Base-by-base conservation (phyloP, 768 basidiomycete genomes). In the Serendipita sp. region DNA sequence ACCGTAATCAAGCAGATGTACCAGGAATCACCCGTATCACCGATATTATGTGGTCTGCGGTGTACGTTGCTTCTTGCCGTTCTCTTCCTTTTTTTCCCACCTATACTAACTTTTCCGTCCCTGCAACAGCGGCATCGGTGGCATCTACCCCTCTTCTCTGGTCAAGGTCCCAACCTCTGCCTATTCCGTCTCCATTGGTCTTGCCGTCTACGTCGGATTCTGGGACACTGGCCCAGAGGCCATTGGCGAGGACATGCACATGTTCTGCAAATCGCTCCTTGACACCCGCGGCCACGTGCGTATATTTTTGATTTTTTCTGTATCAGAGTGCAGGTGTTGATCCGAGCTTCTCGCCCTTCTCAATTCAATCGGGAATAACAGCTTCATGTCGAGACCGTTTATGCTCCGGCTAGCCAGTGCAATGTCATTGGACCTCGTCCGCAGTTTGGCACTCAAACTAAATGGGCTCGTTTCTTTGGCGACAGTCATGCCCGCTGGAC, bases 181-280 rank as follows among this genome's bases (percentile, higher is more conserved):
- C 18, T 72, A 72, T 64, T 64, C 66, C 31, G 62, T 71, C 16
- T 71, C 70, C 2, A 65, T 71, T 64, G 62, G 62, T 15, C 66
- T 72, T 15, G 67, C 68, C 8, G 66, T 66, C 29, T 63, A 63
- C 33, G 69, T 71, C 52, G 71, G 70, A 13, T 71, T 71, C 63
- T 70, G 70, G 68, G 71, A 72, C 66, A 64, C 71, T 34, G 70
- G 69, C 37, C 67, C 67, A 27, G 63, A 69, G 62, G 68, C 69
- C 58, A 72, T 72, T 63, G 71, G 71, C n/a, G 71, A 72, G 63
- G 71, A 72, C 66, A 71, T 72, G 71, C 70, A 72, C 67, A 72
- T 72, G 71, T 69, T 65, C 64, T 66, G 69, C 62, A 72, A 72
- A 63, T 71, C 69, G 50, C 62, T 68, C n/a, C 67, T 70, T 63